phyloP scores from a whole-genome alignment of 2,329 filamentous ascomycete species.

The Claviceps paspali region DNA sequence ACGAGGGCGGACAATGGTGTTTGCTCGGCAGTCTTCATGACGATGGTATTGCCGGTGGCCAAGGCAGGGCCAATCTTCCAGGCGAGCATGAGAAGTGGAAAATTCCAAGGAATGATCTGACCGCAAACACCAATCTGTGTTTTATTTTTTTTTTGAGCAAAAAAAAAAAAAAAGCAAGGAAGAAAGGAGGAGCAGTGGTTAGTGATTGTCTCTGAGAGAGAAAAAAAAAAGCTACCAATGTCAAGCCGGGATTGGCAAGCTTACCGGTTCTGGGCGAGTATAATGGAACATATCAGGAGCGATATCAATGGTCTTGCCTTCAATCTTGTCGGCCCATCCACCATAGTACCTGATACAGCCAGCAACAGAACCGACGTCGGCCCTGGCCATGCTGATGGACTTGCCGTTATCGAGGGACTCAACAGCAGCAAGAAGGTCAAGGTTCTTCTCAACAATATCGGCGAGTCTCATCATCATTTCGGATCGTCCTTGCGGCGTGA shows the following conservation, averaged over 20 bases:
- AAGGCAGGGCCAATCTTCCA: slow-evolving; percentile 74
- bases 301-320: slow-evolving; percentile 75
- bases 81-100: slow-evolving; percentile 62
- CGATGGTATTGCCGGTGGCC: slow-evolving; percentile 55
- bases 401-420: slow-evolving; percentile 86
- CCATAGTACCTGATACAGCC: slow-evolving; percentile 59
- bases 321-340: slow-evolving; percentile 85
- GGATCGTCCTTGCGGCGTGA: slow-evolving; percentile 57
- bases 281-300: slow-evolving; percentile 69
- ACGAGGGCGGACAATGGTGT: slow-evolving; percentile 56
- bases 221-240: no score
- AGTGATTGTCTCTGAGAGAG: not conserved
- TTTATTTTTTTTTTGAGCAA: slow-evolving; percentile 12
- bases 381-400: slow-evolving; percentile 59
- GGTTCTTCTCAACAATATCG: slow-evolving; percentile 64
- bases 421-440: slow-evolving; percentile 60
- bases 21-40: slow-evolving; percentile 65
- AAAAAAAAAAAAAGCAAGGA: not conserved
- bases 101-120: slow-evolving; percentile 86
- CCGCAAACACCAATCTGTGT: slow-evolving; percentile 55
- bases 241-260: slow-evolving; percentile 11
- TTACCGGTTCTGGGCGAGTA: slow-evolving; percentile 56
- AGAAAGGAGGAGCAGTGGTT: not conserved
- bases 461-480: slow-evolving; percentile 60
- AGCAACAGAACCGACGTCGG: slow-evolving; percentile 53